A percentile compares a stretch with the other conserved stretches of the same genome.
These are phyloP conservation scores for Boletus bicolor DNA, from an alignment of 768 basidiomycete genomes.

Conservation along the genomic window DNA sequence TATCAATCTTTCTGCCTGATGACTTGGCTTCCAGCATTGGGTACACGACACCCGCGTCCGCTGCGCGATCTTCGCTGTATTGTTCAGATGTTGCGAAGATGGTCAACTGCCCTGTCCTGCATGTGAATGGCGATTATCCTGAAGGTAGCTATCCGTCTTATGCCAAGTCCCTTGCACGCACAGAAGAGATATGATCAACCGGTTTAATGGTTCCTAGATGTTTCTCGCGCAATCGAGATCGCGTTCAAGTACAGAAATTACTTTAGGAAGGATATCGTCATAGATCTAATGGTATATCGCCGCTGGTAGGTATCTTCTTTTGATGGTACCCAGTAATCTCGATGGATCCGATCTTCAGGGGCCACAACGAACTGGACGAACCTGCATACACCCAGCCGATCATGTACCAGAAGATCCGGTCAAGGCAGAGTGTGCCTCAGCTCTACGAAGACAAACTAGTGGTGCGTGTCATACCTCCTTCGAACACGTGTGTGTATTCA, in stretches of 20 bases:
- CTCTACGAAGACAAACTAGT: conserved; percentile 78
- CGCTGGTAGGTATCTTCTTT: conserved; percentile 51
- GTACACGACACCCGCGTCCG: conserved; percentile 86
- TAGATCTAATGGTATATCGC: conserved; percentile 87
- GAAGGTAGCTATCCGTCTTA: conserved; percentile 48
- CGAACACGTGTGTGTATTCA: background rate
- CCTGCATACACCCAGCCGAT: conserved; percentile 84
- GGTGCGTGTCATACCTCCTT: conserved; percentile 39
- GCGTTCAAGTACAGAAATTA: conserved; percentile 84
- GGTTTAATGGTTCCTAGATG: conserved; percentile 46
- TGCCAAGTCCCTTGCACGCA: background rate
- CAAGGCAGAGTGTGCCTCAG: conserved; percentile 71
- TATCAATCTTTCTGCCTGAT: background rate
- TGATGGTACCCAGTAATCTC: background rate
- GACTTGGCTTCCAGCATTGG: conserved; percentile 62
- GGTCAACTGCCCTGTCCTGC: conserved; percentile 84
- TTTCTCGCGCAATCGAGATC: conserved; percentile 79
- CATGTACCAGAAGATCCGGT: conserved; percentile 88
- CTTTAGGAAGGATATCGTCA: conserved; percentile 88
- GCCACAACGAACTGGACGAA: conserved; percentile 88
- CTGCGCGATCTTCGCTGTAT: conserved; percentile 81
- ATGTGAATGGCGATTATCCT: conserved; percentile 89
- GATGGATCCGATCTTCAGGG: conserved; percentile 39
- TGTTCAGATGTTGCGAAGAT: conserved; percentile 88
- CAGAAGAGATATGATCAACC: background rate